Percentiles rank a stretch among this genome's conserved stretches.
These are phyloP conservation scores for Aspergillus neotritici DNA, from an alignment of 2,329 filamentous ascomycete genomes.

Conservation along the genomic window DNA sequence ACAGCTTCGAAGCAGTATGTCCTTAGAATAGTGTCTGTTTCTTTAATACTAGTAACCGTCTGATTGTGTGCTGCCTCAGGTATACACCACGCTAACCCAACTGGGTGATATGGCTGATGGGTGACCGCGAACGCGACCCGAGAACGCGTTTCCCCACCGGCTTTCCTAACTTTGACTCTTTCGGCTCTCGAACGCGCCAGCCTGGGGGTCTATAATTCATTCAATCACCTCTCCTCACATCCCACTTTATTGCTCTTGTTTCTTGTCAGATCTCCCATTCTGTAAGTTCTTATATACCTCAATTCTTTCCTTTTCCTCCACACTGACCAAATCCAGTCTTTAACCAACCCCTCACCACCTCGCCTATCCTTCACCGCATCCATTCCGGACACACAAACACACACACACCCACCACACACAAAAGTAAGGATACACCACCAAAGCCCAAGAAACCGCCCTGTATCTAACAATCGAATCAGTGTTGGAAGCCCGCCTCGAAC, in stretches of 20 bases:
- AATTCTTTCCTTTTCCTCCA: constrained; percentile 10
- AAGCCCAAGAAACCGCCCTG: not conserved
- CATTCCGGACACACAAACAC: no score
- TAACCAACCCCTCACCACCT: no score
- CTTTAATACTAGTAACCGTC: constrained; percentile 1
- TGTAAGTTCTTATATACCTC: not conserved
- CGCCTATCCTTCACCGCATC: no score
- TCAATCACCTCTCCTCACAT: not conserved
- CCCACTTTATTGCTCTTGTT: not conserved
- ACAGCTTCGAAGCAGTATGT: not conserved
- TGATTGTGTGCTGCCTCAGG: constrained; percentile 16
- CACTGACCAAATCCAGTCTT: constrained; percentile 7
- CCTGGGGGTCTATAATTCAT: not conserved
- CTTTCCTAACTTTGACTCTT: constrained; percentile 12
- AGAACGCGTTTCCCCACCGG: constrained; percentile 22
- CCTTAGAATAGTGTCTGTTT: no score
- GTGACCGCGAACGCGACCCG: constrained; percentile 22
- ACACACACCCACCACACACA: constrained; percentile 3
- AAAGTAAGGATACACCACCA: constrained; percentile 22
- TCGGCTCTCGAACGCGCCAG: not conserved
- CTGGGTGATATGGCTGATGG: constrained; percentile 27
- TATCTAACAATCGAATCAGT: constrained; percentile 44
- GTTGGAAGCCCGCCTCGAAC: constrained; percentile 96
- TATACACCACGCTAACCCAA: constrained; percentile 16
- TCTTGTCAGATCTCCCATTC: not conserved